These are phyloP conservation scores for Lipomyces oligophaga DNA, from an alignment of 805 yeast genomes.

Conservation along the genomic window DNA sequence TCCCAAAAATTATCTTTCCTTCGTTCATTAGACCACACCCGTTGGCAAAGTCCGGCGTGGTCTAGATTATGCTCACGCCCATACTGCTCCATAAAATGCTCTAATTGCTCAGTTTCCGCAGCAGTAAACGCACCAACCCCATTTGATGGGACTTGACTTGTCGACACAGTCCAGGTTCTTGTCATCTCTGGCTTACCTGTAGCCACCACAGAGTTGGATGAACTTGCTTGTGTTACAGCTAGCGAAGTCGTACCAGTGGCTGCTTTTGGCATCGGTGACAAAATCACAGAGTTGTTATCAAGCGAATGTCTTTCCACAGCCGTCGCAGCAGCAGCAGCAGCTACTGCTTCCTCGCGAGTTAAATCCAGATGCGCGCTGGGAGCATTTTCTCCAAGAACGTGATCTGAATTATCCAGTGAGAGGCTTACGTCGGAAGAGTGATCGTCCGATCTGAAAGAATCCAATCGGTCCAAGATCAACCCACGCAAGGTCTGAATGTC, in stretches of 20 bases:
- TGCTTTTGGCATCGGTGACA: background rate
- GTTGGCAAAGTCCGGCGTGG: constrained; percentile 66
- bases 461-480: too few species aligned
- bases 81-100: constrained; percentile 66
- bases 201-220: too few species aligned
- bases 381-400: too few species aligned
- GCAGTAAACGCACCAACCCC: constrained; percentile 49
- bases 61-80: constrained; percentile 59
- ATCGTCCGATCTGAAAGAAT: too few species aligned
- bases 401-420: too few species aligned
- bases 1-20: constrained; percentile 92
- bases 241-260: background rate
- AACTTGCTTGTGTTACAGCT: too few species aligned
- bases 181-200: too few species aligned
- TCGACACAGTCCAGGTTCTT: too few species aligned
- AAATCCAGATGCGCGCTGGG: constrained; percentile 6
- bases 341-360: constrained; percentile 20
- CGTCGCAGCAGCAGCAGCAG: constrained; percentile 24
- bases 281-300: background rate
- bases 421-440: too few species aligned
- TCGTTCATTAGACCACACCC: constrained; percentile 84
- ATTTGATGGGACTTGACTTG: too few species aligned
- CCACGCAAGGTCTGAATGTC: too few species aligned
- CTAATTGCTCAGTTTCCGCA: constrained; percentile 69
- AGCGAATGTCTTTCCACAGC: too few species aligned